Percentiles rank a stretch among this genome's conserved stretches.
Conservation (phyloP, 768 basidiomycete genomes). For the Arthromyces matolae region DNA sequence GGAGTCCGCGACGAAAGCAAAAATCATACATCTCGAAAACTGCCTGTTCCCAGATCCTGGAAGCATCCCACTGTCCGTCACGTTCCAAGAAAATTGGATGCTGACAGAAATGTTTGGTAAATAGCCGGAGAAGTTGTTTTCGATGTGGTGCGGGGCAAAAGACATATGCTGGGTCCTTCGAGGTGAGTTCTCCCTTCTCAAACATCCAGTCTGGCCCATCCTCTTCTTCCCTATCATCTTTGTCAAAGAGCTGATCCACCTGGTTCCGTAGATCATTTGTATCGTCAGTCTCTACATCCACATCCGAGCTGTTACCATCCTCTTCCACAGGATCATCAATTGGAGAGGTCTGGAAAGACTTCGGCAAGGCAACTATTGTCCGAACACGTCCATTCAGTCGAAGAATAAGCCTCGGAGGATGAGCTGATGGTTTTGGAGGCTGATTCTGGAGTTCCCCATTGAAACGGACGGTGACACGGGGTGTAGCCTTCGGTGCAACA, state of each 20-base stretch:
- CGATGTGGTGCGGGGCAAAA: not conserved
- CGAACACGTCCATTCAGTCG: too few species aligned
- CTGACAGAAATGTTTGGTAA: not conserved
- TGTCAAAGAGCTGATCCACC: too few species aligned
- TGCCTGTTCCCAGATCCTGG: not conserved
- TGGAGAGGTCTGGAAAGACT: too few species aligned
- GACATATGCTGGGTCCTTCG: not conserved
- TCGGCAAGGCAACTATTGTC: too few species aligned
- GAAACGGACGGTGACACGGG: not conserved
- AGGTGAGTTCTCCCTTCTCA: not conserved
- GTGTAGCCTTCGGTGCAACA: not conserved
- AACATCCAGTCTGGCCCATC: not conserved
- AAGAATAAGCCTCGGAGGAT: not conserved
- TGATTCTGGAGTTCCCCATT: not conserved
- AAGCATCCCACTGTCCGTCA: not conserved
- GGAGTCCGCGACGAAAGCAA: not conserved
- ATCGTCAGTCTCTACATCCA: too few species aligned
- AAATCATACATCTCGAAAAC: not conserved
- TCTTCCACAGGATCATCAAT: too few species aligned
- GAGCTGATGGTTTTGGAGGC: not conserved
- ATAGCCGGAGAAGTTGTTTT: not conserved
- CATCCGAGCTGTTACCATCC: too few species aligned
- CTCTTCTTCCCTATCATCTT: not conserved
- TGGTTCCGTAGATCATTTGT: too few species aligned
- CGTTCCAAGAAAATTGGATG: not conserved